Evolutionary conservation across 768 basidiomycete species (phyloP), one percentile per base, ranked within the genome.

Genomic region (Pleurotus platypus): DNA sequence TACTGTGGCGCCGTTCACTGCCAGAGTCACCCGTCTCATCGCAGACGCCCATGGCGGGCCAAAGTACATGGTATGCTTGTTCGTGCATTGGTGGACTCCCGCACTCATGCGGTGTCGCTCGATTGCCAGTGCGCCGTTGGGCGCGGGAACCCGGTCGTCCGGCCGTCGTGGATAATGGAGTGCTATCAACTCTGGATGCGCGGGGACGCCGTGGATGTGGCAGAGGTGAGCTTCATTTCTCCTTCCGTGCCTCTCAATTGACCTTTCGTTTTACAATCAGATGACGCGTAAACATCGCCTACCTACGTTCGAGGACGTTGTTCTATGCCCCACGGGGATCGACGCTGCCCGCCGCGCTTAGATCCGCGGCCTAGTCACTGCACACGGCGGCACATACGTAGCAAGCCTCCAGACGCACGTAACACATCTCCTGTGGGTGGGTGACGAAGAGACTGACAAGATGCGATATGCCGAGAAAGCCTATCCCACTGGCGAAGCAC

Each of bases 11-110:
- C 86, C 90, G 48, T 86, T 96, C 60, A 98, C 93, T 0, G 88
- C 92, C 66, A 77, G 77, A 47, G 88, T 91, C n/a, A 95, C 93
- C 0, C 94, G 95, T 74, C 79, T 98, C 18, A 78, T 98, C 43
- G 91, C 94, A 0, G 72, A 71, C n/a, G 78, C 76, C 15, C 86
- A 90, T 64, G 90, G 90, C 2, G 86, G 92, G 16, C 81, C 87
- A 9, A 98, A 98, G 65, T 96, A 97, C 68, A 75, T 67, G 70
- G 94, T 90, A 56, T 58, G 75, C 67, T 26, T 27, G 2, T 9
- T 24, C 43, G 22, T 56, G 54, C 9, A 26, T 16, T 6, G 37
- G 5, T 9, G 47, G 30, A 55, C 22, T 55, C 40, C 37, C 5
- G n/a, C 9, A 26, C 24, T 15, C 35, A 39, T 50, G 30, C 7